Base-by-base conservation (phyloP, 306 rosid species). In the Rosa persica region DNA sequence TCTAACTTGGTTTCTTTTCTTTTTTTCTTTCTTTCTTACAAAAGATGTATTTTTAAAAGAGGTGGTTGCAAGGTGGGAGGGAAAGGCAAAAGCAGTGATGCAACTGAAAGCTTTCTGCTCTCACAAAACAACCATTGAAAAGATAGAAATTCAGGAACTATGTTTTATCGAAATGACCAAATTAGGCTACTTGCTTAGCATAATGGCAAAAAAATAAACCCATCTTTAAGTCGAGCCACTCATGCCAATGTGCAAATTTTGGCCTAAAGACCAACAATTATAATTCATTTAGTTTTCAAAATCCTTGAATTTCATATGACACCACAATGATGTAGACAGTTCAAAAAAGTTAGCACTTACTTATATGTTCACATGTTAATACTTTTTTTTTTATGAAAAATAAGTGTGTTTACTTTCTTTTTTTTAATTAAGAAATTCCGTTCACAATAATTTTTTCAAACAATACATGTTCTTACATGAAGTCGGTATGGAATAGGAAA, bases 51-150 rank as follows among this genome's bases (percentile, higher is more conserved):
- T 20, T 69, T 70, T 5, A 0, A 71, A 75, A 46, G 38, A 10
- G n/a, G 64, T 42, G 15, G 67, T 27, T 40, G 11, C 34, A 42
- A 55, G n/a, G 8, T 7, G 30, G 20, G 38, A 34, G 13, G 13
- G 75, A 44, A 67, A 52, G 47, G 75, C 43, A 55, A 47, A 66
- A 38, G 7, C 16, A 25, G 17, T 67, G 76, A 47, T 27, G 74
- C 77, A 79, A 43, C 48, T 27, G 58, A 73, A 42, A 43, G 73
- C 48, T 57, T 60, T 36, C 15, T 30, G 22, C 12, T 13, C n/a
- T 12, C 22, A 10, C 19, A 70, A 17, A 25, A 43, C 15, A 67
- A 40, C 57, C 40, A n/a, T 47, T 17, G 47, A 73, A 78, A 67
- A 43, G 61, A 46, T 64, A 22, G 19, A 11, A 11, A 22, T 38